Conservation (phyloP, 2,329 filamentous ascomycete genomes). For the Metarhizium sp. region DNA sequence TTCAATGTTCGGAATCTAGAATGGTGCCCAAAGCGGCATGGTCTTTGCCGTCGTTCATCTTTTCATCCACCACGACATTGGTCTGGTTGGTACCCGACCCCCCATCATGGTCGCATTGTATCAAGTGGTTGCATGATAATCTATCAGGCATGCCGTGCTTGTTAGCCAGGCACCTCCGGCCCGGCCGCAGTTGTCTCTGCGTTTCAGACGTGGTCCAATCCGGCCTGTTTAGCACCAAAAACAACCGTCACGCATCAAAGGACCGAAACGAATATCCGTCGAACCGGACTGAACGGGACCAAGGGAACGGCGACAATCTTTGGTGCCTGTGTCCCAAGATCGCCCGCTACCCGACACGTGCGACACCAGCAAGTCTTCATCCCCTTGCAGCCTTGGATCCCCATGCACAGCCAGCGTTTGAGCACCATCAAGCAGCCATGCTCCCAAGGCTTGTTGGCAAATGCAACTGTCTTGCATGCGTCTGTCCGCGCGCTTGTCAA, state of each 20-base stretch:
- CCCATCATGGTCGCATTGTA: no score
- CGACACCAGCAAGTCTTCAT: background rate
- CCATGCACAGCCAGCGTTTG: background rate
- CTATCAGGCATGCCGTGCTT: no score
- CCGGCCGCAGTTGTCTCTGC: no score
- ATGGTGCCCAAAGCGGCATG: background rate
- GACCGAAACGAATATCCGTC: no score
- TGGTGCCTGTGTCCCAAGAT: background rate
- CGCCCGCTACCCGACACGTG: background rate
- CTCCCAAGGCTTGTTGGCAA: background rate
- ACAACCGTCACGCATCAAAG: background rate
- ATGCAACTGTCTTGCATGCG: background rate
- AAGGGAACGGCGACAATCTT: background rate
- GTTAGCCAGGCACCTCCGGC: background rate
- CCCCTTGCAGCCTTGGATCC: background rate
- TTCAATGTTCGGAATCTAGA: background rate
- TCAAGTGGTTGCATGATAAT: no score
- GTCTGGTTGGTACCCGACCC: no score
- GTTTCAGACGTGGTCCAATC: background rate
- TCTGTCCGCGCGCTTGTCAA: background rate
- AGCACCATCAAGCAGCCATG: background rate
- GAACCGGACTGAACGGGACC: no score
- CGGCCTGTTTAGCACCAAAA: background rate
- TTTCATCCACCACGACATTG: no score
- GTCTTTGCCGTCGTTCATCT: background rate